Percentiles rank a stretch among this genome's conserved stretches.
Evolutionary conservation across 2,329 filamentous ascomycete genomes (phyloP).

Genomic region (Pyricularia pennisetigena): DNA sequence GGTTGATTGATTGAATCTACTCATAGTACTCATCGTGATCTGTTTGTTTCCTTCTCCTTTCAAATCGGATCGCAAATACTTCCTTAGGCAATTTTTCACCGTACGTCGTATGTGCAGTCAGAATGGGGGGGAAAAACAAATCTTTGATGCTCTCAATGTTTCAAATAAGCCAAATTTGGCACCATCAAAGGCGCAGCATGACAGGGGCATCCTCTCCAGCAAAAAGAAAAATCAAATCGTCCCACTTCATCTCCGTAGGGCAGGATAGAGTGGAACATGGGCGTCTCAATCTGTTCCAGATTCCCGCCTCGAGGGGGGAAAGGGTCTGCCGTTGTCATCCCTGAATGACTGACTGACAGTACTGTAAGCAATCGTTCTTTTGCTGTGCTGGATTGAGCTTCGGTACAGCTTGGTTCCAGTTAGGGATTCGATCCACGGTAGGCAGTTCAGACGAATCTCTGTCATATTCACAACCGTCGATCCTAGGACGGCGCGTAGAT

Average conservation of each 20-base stretch:
- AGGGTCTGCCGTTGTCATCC: not conserved
- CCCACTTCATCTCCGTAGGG: not conserved
- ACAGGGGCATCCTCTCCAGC: not conserved
- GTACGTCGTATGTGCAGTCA: not conserved
- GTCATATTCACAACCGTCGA: not conserved
- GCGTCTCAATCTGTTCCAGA: not conserved
- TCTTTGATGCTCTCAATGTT: not conserved
- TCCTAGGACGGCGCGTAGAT: not conserved
- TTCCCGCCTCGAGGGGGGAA: not conserved
- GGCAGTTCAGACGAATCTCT: not conserved
- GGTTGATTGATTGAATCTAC: too few species aligned
- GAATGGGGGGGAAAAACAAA: not conserved
- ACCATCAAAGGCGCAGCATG: not conserved
- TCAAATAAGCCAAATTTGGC: not conserved
- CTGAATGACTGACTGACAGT: too few species aligned
- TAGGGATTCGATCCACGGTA: not conserved
- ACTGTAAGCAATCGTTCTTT: too few species aligned
- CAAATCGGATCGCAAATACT: too few species aligned
- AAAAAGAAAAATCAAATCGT: not conserved
- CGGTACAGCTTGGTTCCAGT: not conserved
- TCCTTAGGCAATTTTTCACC: not conserved
- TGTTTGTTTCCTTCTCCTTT: too few species aligned
- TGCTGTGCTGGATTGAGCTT: not conserved
- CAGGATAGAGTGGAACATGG: not conserved
- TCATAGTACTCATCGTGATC: too few species aligned